A percentile compares a stretch with the other conserved stretches of the same genome.
Evolutionary conservation across 345 rosid genomes (phyloP).

Genomic region (Pseudoturritis turrita): DNA sequence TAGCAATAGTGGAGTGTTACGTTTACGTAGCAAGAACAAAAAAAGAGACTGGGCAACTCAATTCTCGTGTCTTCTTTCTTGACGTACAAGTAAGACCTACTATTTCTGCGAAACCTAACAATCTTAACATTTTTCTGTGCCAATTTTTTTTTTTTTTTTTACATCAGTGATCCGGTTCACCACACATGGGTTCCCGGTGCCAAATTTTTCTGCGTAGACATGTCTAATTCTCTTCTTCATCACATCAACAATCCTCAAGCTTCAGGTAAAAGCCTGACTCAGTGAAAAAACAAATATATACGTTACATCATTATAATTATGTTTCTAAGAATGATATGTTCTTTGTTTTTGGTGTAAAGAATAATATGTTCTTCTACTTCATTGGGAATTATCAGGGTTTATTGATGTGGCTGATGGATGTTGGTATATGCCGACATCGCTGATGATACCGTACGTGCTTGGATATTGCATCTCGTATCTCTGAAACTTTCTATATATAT

Average conservation of each 20-base stretch:
- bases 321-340: not conserved
- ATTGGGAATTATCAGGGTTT: not conserved
- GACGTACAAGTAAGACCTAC: not conserved
- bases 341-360: not conserved
- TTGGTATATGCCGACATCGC: not conserved
- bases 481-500: too few species aligned
- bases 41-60: not conserved
- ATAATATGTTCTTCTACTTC: not conserved
- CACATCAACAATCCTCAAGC: slow-evolving; percentile 42
- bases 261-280: slow-evolving; percentile 38
- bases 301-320: not conserved
- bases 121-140: too few species aligned
- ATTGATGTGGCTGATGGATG: slow-evolving; percentile 8
- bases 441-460: not conserved
- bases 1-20: not conserved
- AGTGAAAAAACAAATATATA: not conserved
- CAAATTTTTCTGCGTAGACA: slow-evolving; percentile 34
- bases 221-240: slow-evolving; percentile 30
- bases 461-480: slow-evolving; percentile 7
- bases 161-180: too few species aligned
- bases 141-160: too few species aligned
- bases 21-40: not conserved
- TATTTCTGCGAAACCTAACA: too few species aligned
- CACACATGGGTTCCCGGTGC: slow-evolving; percentile 34
- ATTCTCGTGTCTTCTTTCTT: not conserved